These are phyloP conservation scores for Apophysomyces trapeziformis DNA, from an alignment of 371 early-diverging fungal species.

Conservation along the genomic window DNA sequence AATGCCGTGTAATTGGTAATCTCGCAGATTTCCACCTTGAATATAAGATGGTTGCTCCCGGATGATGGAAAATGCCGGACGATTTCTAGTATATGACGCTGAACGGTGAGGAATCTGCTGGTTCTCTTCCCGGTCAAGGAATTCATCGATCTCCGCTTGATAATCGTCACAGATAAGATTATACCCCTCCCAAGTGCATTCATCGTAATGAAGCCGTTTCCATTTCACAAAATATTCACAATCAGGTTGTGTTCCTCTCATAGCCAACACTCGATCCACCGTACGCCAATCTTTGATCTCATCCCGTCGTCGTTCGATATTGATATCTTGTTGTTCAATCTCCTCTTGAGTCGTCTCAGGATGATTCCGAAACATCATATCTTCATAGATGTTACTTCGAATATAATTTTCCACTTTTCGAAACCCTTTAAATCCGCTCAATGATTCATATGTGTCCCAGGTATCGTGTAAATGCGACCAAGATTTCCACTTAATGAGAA, in stretches of 20 bases:
- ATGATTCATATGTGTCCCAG: constrained; percentile 78
- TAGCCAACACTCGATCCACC: constrained; percentile 89
- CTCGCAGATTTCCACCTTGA: constrained; percentile 90
- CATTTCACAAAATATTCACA: constrained; percentile 93
- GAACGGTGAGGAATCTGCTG: constrained; percentile 75
- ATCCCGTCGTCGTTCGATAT: constrained; percentile 80
- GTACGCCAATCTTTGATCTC: constrained; percentile 82
- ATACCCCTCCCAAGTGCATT: constrained; percentile 91
- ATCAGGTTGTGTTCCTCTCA: constrained; percentile 50
- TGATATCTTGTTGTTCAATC: constrained; percentile 85
- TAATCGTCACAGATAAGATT: constrained; percentile 64
- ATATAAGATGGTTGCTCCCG: constrained; percentile 84
- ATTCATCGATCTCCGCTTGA: constrained; percentile 85
- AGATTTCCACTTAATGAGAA: constrained; percentile 92
- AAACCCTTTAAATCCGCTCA: constrained; percentile 81
- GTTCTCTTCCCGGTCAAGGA: constrained; percentile 78
- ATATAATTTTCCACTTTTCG: constrained; percentile 91
- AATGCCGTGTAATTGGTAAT: constrained; percentile 96
- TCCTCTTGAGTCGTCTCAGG: constrained; percentile 82
- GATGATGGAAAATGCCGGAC: constrained; percentile 81
- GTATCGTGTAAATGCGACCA: constrained; percentile 92
- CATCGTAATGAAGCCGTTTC: constrained; percentile 85
- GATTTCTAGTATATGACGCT: constrained; percentile 50
- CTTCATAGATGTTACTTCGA: constrained; percentile 67
- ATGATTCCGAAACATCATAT: constrained; percentile 65